Conservation (phyloP, 176 grass and related monocot genomes). For the Pontederia paniculata region DNA sequence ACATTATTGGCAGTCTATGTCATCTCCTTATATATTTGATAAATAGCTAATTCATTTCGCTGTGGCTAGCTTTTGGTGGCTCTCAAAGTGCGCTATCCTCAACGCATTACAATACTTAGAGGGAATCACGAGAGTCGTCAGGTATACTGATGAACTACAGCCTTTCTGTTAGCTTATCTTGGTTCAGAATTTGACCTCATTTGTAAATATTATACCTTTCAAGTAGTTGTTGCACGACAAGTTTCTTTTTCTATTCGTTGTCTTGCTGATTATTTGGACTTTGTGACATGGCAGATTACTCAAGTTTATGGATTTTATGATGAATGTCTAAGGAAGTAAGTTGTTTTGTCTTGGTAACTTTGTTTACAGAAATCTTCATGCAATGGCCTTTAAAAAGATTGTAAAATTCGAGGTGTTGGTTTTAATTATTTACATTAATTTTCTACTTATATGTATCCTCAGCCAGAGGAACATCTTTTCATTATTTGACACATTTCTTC, state of each 20-base stretch:
- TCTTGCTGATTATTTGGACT: slow-evolving; percentile 7
- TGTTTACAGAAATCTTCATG: no score
- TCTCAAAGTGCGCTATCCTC: slow-evolving; percentile 90
- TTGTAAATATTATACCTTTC: neutral
- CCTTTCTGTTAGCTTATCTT: neutral
- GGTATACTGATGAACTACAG: slow-evolving; percentile 16
- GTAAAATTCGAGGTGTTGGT: no score
- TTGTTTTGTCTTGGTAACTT: slow-evolving; percentile 7
- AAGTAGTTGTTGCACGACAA: slow-evolving; percentile 8
- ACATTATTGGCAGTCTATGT: neutral
- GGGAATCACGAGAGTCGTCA: slow-evolving; percentile 98
- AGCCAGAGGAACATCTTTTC: no score
- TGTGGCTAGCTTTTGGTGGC: slow-evolving; percentile 76
- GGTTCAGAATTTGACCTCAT: neutral
- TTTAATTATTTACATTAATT: no score
- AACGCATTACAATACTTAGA: slow-evolving; percentile 98
- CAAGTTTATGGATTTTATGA: slow-evolving; percentile 99
- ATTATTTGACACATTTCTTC: no score
- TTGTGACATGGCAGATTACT: slow-evolving; percentile 54
- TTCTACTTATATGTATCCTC: no score
- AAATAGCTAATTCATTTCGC: neutral
- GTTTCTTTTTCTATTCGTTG: slow-evolving; percentile 16
- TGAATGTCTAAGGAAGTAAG: slow-evolving; percentile 96
- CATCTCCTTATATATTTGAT: neutral
- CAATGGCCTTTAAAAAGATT: no score